These are phyloP conservation scores for Groenewaldozyma salmanticensis DNA, from an alignment of 805 yeast species.

Conservation along the genomic window DNA sequence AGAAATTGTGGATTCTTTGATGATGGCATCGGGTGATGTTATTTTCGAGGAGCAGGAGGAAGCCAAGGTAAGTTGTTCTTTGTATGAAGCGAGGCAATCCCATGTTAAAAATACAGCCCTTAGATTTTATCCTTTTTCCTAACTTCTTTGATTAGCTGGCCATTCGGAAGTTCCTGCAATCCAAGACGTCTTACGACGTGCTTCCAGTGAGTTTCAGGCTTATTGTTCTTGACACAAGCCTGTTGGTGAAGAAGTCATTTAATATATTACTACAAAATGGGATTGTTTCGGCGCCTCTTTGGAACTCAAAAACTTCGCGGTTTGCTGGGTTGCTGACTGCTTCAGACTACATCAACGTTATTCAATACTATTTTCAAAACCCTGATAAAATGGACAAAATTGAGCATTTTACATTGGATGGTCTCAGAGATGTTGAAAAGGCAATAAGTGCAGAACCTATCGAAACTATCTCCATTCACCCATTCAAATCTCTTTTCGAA, in stretches of 20 bases:
- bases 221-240: slow-evolving; percentile 85
- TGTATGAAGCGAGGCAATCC: background rate
- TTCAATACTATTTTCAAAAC: slow-evolving; percentile 79
- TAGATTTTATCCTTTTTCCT: background rate
- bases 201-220: slow-evolving; percentile 89
- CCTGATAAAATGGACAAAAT: slow-evolving; percentile 85
- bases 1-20: no score
- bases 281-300: slow-evolving; percentile 91
- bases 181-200: slow-evolving; percentile 93
- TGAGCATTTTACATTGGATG: slow-evolving; percentile 76
- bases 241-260: slow-evolving; percentile 81
- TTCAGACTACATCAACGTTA: slow-evolving; percentile 87
- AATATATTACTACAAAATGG: slow-evolving; percentile 85
- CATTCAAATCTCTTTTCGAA: slow-evolving; percentile 78
- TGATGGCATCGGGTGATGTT: background rate
- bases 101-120: background rate
- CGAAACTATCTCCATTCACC: slow-evolving; percentile 83
- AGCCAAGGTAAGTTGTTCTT: slow-evolving; percentile 8
- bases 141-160: no score
- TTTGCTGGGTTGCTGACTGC: slow-evolving; percentile 93
- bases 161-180: slow-evolving; percentile 71
- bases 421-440: slow-evolving; percentile 75
- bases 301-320: slow-evolving; percentile 83
- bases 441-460: slow-evolving; percentile 79
- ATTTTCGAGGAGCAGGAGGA: slow-evolving; percentile 8